These are phyloP conservation scores for Rhodotorula diobovata DNA, from an alignment of 768 basidiomycete genomes.

Conservation along the genomic window DNA sequence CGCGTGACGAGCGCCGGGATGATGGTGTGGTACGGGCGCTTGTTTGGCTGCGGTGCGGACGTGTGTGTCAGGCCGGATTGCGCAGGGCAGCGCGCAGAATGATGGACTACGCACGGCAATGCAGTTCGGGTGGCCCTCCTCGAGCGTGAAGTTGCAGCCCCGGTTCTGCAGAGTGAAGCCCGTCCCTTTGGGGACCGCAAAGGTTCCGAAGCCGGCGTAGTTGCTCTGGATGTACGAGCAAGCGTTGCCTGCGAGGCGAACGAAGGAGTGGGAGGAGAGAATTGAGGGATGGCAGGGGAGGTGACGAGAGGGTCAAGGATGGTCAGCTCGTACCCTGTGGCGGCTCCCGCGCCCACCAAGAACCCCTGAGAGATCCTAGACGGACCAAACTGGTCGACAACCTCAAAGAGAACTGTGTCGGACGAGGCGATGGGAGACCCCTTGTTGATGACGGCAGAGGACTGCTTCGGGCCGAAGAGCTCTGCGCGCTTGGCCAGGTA, in stretches of 20 bases:
- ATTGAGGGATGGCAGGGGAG: no score
- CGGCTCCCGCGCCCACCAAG: no score
- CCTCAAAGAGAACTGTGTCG: slow-evolving; percentile 92
- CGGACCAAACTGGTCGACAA: slow-evolving; percentile 51
- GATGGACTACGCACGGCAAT: slow-evolving; percentile 56
- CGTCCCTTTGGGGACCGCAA: slow-evolving; percentile 85
- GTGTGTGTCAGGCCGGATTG: no score
- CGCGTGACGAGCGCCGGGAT: slow-evolving; percentile 76
- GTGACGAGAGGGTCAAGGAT: no score
- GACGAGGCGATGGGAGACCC: slow-evolving; percentile 78
- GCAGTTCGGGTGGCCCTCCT: slow-evolving; percentile 76
- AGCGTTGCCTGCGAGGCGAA: slow-evolving; percentile 45
- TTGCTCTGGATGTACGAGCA: slow-evolving; percentile 42
- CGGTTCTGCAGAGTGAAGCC: slow-evolving; percentile 97
- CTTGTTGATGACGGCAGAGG: slow-evolving; percentile 62
- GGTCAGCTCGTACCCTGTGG: no score
- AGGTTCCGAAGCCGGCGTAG: slow-evolving; percentile 70
- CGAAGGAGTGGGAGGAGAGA: no score
- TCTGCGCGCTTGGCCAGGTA: slow-evolving; percentile 76
- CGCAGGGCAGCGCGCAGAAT: background rate
- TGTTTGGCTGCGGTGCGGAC: slow-evolving; percentile 15
- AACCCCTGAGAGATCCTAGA: no score
- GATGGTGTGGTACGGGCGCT: slow-evolving; percentile 41
- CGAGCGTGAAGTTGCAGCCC: slow-evolving; percentile 75
- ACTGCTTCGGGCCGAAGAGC: slow-evolving; percentile 66